Conservation (phyloP, 2,329 filamentous ascomycete species). For the Fusarium veterinarium region DNA sequence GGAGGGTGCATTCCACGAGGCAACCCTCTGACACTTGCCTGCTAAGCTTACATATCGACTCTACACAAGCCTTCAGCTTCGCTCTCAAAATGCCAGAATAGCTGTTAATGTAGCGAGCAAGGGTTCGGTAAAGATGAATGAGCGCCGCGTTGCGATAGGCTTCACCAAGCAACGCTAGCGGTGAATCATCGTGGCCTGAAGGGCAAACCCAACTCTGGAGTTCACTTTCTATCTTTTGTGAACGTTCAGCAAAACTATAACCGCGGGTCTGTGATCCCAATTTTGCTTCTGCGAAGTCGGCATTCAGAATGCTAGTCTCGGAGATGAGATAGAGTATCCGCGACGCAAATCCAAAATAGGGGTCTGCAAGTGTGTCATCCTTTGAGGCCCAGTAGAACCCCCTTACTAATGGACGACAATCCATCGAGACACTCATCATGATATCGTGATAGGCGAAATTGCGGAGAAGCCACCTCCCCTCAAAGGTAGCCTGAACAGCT, state of each 20-base stretch:
- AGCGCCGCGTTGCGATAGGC: neutral
- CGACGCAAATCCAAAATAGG: neutral
- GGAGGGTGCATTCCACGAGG: neutral
- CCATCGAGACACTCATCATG: constrained; percentile 23
- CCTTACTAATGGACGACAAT: neutral
- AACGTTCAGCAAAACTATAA: neutral
- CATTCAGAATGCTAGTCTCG: neutral
- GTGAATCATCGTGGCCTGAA: neutral
- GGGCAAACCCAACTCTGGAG: neutral
- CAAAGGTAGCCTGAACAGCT: constrained; percentile 6
- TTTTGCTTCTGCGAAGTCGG: neutral
- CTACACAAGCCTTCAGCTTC: neutral
- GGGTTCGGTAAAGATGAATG: neutral
- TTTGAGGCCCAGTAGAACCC: neutral
- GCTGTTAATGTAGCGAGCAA: neutral
- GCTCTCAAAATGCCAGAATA: neutral
- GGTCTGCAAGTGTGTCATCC: neutral
- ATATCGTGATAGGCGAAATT: constrained; percentile 34
- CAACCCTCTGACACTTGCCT: neutral
- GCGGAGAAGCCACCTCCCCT: constrained; percentile 38
- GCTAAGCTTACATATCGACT: neutral
- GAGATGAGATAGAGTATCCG: neutral
- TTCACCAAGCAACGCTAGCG: neutral
- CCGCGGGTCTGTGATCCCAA: neutral
- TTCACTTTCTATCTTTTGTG: neutral